Conservation (phyloP, 2,329 filamentous ascomycete species). For the Gnomoniopsis smithogilvyi region DNA sequence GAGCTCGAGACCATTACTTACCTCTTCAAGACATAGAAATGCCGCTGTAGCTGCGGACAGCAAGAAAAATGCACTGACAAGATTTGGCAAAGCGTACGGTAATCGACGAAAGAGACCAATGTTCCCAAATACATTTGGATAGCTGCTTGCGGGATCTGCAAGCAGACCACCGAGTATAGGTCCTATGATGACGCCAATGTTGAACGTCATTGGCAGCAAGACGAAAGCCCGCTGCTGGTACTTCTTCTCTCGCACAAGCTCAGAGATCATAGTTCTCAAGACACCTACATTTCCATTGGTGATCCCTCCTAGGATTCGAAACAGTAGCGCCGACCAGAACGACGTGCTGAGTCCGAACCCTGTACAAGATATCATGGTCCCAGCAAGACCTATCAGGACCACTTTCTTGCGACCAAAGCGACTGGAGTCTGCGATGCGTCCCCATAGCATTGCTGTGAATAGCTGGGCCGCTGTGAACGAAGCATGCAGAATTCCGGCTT, state of each 20-base stretch:
- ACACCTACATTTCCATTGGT: slow-evolving; percentile 74
- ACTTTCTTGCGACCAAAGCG: slow-evolving; percentile 72
- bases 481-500: slow-evolving; percentile 74
- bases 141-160: slow-evolving; percentile 41
- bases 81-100: slow-evolving; percentile 53
- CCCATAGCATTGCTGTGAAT: slow-evolving; percentile 79
- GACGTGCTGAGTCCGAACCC: slow-evolving; percentile 69
- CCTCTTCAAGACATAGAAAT: slow-evolving; percentile 51
- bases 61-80: slow-evolving; percentile 49
- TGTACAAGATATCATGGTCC: slow-evolving; percentile 60
- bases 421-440: slow-evolving; percentile 62
- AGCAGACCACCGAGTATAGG: slow-evolving; percentile 48
- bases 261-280: slow-evolving; percentile 64
- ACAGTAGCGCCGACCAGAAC: slow-evolving; percentile 60
- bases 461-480: slow-evolving; percentile 82
- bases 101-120: slow-evolving; percentile 43
- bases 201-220: slow-evolving; percentile 66
- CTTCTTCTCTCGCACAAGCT: slow-evolving; percentile 41
- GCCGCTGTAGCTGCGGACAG: slow-evolving; percentile 39
- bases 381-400: slow-evolving; percentile 71
- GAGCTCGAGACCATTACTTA: slow-evolving; percentile 20
- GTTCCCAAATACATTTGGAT: slow-evolving; percentile 43
- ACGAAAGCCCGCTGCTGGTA: slow-evolving; percentile 40
- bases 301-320: slow-evolving; percentile 61
- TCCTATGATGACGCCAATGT: slow-evolving; percentile 60